Percentiles rank a stretch among this genome's conserved stretches.
Evolutionary conservation across 208 protist species (phyloP).

Genomic region (Zelonia costaricensis): DNA sequence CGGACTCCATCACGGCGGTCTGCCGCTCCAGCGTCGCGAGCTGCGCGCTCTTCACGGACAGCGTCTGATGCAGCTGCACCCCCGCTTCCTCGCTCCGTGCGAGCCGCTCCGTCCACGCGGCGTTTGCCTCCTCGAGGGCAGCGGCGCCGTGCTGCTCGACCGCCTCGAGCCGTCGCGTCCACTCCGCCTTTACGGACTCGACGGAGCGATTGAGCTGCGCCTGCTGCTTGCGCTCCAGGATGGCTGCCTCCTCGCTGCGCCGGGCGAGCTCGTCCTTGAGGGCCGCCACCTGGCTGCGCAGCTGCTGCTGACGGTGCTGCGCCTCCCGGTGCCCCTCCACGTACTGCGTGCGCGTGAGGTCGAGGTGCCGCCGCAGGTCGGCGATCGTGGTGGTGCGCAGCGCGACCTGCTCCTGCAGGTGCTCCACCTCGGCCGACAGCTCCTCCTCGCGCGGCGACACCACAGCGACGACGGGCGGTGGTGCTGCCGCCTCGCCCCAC

Average conservation of each 20-base stretch:
- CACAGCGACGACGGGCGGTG: background rate
- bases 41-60: conserved; percentile 11
- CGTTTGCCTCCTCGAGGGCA: background rate
- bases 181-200: conserved; percentile 22
- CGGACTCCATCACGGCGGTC: conserved; percentile 11
- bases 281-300: conserved; percentile 54
- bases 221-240: conserved; percentile 45
- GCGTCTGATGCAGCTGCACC: conserved; percentile 14
- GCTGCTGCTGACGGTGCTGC: conserved; percentile 16
- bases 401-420: conserved; percentile 44
- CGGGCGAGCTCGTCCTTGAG: conserved; percentile 81
- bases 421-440: conserved; percentile 22
- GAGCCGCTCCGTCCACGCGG: background rate
- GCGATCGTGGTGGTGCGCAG: conserved; percentile 49
- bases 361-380: conserved; percentile 56
- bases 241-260: conserved; percentile 45
- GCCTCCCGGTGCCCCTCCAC: conserved; percentile 25
- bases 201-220: conserved; percentile 31
- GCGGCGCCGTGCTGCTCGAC: conserved; percentile 6
- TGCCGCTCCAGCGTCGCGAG: conserved; percentile 27
- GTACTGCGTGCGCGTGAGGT: conserved; percentile 38
- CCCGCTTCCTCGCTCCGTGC: conserved; percentile 6
- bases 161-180: conserved; percentile 10
- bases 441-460: conserved; percentile 10
- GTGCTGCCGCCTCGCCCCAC: background rate